Evolutionary conservation across 805 yeast genomes (phyloP), one percentile per base, ranked within the genome.

Genomic region (Wickerhamomyces subpelliculosus): DNA sequence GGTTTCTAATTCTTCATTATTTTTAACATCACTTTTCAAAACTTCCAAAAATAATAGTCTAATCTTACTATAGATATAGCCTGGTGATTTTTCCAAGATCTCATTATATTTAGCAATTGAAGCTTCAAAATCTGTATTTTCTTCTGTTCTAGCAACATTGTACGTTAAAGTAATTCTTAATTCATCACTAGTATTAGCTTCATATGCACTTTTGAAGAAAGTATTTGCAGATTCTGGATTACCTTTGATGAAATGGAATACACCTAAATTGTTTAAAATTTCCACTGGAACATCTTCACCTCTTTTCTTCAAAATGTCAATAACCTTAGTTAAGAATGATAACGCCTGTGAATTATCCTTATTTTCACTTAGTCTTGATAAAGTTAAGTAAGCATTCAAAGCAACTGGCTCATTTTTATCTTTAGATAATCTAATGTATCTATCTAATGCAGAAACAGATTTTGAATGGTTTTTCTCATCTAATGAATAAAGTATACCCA

Each of bases 261-360:
- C 95, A 32, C 95, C 97, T 47, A 87, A 68, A 51, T 93, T 93
- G 55, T 87, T 88, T 51, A 79, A 68, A 22, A 90, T 64, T 48
- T 79, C 83, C 33, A 73, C 68, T 31, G 78, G 71, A 33, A 65
- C 48, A n/a, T 52, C 46, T 3, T 60, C 52, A 16, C 62, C 60
- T 11, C 58, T 46, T 1, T 52, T 43, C 12, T 61, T 41, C 34
- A 66, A 61, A 7, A 73, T 63, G 35, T 78, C 83, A 18, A 78
- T 64, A 29, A 89, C 79, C 50, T 75, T 72, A 42, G 75, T 59
- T 37, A 89, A 64, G 51, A 72, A 78, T 17, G 70, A 72, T 48
- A 86, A 67, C 0, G 96, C 79, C 54, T 75, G 80, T n/a, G 73
- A 70, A 32, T 78, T 63, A 50, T 83, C 87, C 40, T 67, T 72